A percentile compares a stretch with the other conserved stretches of the same genome.
phyloP scores from a whole-genome alignment of 805 yeast genomes.

The Torulaspora delbrueckii region DNA sequence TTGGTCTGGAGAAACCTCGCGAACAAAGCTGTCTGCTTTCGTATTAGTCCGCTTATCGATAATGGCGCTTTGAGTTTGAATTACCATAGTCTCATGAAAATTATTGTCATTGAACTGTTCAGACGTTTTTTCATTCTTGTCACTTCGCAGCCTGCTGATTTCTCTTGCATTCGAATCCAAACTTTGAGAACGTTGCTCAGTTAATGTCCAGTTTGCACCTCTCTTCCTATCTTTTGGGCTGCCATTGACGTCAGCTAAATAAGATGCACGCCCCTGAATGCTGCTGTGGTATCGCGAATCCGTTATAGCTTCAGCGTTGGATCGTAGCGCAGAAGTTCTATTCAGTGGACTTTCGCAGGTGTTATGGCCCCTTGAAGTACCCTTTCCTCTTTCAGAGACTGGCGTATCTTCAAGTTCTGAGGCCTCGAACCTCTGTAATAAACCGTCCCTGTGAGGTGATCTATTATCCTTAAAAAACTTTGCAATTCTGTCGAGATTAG shows the following conservation, averaged over 20 bases:
- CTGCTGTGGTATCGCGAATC: too few species aligned
- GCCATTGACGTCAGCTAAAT: neutral
- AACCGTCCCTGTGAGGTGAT: constrained; percentile 15
- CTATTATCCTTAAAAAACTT: constrained; percentile 22
- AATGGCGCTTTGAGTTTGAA: neutral
- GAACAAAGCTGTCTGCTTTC: neutral
- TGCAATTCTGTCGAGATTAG: constrained; percentile 26
- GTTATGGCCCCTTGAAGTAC: neutral
- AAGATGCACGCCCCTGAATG: neutral
- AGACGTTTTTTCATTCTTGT: neutral
- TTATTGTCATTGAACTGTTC: neutral
- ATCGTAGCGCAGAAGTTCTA: neutral
- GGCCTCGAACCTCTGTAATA: constrained; percentile 11
- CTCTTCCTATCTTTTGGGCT: neutral
- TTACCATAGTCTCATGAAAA: neutral
- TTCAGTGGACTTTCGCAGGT: neutral
- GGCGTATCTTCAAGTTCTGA: constrained; percentile 20
- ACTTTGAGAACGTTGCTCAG: neutral
- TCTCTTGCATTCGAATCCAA: neutral
- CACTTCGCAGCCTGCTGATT: neutral
- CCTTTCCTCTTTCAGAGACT: constrained; percentile 9
- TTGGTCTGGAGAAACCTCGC: neutral
- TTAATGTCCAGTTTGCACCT: too few species aligned
- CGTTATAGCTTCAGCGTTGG: neutral
- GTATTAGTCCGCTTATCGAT: neutral